Conservation (phyloP, 2,329 filamentous ascomycete species). For the Venturia pyrina region DNA sequence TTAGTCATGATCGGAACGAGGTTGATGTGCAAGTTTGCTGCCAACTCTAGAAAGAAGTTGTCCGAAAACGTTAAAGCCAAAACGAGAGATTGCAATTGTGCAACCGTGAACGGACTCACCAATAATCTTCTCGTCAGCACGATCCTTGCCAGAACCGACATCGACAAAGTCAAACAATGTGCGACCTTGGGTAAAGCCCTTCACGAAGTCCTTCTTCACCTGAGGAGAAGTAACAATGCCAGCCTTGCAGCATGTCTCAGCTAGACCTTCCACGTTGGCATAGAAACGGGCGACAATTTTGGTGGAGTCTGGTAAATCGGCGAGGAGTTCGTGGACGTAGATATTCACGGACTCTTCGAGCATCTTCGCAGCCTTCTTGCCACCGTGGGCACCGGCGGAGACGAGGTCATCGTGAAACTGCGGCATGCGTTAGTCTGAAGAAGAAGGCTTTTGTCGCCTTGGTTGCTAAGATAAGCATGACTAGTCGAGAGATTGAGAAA, state of each 20-base stretch:
- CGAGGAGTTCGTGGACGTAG: constrained; percentile 32
- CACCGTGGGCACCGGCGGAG: constrained; percentile 40
- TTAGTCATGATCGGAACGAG: constrained; percentile 12
- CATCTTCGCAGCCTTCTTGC: constrained; percentile 40
- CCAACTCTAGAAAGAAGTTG: neutral
- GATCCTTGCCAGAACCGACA: constrained; percentile 34
- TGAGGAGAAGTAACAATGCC: constrained; percentile 34
- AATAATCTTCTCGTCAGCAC: constrained; percentile 38
- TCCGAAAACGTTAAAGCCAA: neutral
- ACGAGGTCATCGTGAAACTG: constrained; percentile 41
- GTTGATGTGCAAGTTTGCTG: neutral
- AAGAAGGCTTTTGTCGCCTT: neutral
- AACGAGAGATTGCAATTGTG: neutral
- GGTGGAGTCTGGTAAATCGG: constrained; percentile 27
- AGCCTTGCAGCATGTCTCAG: constrained; percentile 36
- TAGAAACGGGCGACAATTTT: constrained; percentile 45
- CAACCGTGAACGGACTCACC: constrained; percentile 24
- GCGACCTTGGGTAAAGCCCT: constrained; percentile 44
- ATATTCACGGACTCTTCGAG: constrained; percentile 35
- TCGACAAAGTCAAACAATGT: constrained; percentile 42
- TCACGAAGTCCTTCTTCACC: constrained; percentile 41
- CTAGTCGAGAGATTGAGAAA: neutral
- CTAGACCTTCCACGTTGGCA: constrained; percentile 42
- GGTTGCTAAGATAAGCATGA: neutral
- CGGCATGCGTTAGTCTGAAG: neutral